Conservation (phyloP, 345 rosid genomes). For the Leavenworthia alabamica region DNA sequence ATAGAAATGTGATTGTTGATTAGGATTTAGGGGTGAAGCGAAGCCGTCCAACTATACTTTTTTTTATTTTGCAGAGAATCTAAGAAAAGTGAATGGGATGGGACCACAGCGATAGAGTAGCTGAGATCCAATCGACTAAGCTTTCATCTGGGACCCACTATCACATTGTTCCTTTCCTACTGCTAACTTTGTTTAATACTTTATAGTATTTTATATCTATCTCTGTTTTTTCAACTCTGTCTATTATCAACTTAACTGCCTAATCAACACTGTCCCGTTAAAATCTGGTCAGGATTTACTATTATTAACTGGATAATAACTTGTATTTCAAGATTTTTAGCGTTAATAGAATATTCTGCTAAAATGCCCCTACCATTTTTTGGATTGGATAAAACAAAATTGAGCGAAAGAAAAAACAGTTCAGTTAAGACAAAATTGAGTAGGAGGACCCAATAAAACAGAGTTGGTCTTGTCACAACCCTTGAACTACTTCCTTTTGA, state of each 20-base stretch:
- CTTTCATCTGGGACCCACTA: slow-evolving; percentile 5
- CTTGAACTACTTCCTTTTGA: neutral
- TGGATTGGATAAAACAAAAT: neutral
- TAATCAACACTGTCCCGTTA: too few relatives aligned
- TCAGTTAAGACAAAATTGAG: slow-evolving; percentile 10
- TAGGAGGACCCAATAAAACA: slow-evolving; percentile 10
- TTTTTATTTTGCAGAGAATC: slow-evolving; percentile 18
- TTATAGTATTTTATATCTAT: too few relatives aligned
- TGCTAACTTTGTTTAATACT: neutral
- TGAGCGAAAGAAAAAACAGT: neutral
- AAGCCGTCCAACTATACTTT: too few relatives aligned
- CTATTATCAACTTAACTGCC: too few relatives aligned
- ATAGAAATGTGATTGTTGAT: too few relatives aligned
- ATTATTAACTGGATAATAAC: neutral
- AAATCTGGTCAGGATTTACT: neutral
- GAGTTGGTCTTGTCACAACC: slow-evolving; percentile 12
- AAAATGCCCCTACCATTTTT: neutral
- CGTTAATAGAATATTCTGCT: neutral
- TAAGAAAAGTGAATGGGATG: neutral
- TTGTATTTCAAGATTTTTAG: neutral
- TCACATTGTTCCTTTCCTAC: neutral
- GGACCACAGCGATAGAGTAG: neutral
- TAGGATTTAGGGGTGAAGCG: too few relatives aligned
- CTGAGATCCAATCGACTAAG: slow-evolving; percentile 17
- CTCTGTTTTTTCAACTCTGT: neutral